Conservation (phyloP, 345 rosid genomes). For the Chamaenerion angustifolium region DNA sequence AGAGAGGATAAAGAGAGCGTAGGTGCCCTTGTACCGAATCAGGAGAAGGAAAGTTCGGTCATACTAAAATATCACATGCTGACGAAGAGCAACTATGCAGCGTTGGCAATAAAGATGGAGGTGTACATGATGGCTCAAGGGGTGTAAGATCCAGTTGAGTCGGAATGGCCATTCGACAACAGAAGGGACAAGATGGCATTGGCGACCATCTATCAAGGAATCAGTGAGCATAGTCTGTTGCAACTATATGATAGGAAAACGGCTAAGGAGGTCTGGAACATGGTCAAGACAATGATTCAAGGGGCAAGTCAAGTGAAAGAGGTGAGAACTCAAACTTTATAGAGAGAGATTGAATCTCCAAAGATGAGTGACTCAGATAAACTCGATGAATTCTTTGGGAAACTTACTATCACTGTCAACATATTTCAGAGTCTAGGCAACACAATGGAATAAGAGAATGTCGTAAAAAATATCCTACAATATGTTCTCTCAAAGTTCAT, state of each 20-base stretch:
- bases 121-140: no score
- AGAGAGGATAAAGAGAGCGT: no score
- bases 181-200: not conserved
- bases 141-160: not conserved
- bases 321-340: not conserved
- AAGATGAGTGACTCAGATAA: not conserved
- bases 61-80: no score
- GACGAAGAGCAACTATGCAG: no score
- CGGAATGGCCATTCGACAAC: not conserved
- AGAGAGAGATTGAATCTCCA: not conserved
- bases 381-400: not conserved
- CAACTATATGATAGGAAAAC: not conserved
- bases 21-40: no score
- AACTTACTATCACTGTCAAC: not conserved
- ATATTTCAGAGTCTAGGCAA: not conserved
- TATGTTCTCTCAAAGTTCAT: no score
- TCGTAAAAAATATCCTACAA: no score
- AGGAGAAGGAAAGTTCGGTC: no score
- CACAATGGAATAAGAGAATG: no score
- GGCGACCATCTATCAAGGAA: not conserved
- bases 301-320: not conserved
- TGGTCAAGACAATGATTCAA: not conserved
- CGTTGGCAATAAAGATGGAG: no score
- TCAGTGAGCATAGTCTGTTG: not conserved
- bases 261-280: slow-evolving; percentile 4